phyloP scores from a whole-genome alignment of 192 early-diverging fungal genomes.

The Gryganskiella cystojenkinii region DNA sequence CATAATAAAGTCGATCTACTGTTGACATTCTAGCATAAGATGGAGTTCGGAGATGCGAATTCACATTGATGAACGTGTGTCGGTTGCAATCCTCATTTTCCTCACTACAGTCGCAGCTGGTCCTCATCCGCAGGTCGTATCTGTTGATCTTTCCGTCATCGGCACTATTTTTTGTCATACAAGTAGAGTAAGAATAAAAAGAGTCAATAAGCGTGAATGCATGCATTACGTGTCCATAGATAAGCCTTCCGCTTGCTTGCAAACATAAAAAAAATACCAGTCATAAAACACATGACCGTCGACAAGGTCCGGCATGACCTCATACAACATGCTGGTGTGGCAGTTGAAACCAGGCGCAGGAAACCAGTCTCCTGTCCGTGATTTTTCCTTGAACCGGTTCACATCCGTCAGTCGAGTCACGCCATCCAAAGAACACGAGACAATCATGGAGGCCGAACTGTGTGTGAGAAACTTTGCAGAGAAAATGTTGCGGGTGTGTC shows the following conservation, averaged over 20 bases:
- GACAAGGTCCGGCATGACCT: constrained; percentile 60
- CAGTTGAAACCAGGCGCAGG: constrained; percentile 52
- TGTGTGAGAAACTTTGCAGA: constrained; percentile 74
- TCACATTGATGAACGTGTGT: constrained; percentile 57
- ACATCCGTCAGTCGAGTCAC: constrained; percentile 68
- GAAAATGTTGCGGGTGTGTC: constrained; percentile 83
- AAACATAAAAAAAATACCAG: constrained; percentile 19
- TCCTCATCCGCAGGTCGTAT: constrained; percentile 55
- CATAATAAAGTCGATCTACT: constrained; percentile 1
- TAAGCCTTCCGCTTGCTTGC: no score
- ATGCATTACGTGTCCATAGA: background rate
- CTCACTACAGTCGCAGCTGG: constrained; percentile 45
- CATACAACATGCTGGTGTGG: constrained; percentile 55
- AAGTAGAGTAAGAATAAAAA: constrained; percentile 4
- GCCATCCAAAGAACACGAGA: constrained; percentile 73
- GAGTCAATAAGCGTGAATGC: background rate
- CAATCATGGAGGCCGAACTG: constrained; percentile 65
- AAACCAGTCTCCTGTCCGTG: constrained; percentile 17
- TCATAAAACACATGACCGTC: constrained; percentile 58
- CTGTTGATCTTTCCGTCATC: constrained; percentile 59
- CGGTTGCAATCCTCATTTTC: constrained; percentile 25
- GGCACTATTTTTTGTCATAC: constrained; percentile 20
- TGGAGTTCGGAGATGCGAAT: constrained; percentile 4
- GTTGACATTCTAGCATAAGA: background rate
- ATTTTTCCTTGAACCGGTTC: constrained; percentile 25